Evolutionary conservation across 805 yeast genomes (phyloP).

Genomic region (Scheffersomyces amazonensis): DNA sequence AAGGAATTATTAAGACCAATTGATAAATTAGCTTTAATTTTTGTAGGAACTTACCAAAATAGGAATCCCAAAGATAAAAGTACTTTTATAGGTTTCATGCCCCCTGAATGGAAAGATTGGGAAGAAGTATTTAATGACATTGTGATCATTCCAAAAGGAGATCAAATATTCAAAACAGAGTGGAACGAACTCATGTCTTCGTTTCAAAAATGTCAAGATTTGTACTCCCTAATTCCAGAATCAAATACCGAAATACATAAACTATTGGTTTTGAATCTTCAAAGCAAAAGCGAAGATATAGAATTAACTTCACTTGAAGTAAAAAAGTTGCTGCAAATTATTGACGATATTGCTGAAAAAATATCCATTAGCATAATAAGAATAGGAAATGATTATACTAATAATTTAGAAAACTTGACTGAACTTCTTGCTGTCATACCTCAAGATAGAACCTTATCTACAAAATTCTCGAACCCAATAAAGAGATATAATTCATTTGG

Average conservation of each 20-base stretch:
- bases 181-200: conserved; percentile 21
- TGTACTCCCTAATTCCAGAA: conserved; percentile 22
- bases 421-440: neutral
- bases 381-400: conserved; percentile 15
- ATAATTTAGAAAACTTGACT: neutral
- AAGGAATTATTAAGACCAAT: conserved; percentile 25
- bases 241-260: conserved; percentile 7
- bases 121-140: conserved; percentile 38
- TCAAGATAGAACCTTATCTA: neutral
- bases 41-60: conserved; percentile 44
- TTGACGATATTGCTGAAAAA: conserved; percentile 1
- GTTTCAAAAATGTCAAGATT: conserved; percentile 25
- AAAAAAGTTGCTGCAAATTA: too few species aligned
- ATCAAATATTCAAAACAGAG: conserved; percentile 6
- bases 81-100: conserved; percentile 46
- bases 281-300: too few species aligned
- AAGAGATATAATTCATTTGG: conserved; percentile 14
- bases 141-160: conserved; percentile 14
- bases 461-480: neutral
- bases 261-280: conserved; percentile 13
- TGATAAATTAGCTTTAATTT: conserved; percentile 48
- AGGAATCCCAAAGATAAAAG: conserved; percentile 36
- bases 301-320: neutral
- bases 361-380: conserved; percentile 20
- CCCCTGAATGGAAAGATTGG: conserved; percentile 50